Conservation (phyloP, 2,329 filamentous ascomycete species). For the Ploettnerulaceae sp. region DNA sequence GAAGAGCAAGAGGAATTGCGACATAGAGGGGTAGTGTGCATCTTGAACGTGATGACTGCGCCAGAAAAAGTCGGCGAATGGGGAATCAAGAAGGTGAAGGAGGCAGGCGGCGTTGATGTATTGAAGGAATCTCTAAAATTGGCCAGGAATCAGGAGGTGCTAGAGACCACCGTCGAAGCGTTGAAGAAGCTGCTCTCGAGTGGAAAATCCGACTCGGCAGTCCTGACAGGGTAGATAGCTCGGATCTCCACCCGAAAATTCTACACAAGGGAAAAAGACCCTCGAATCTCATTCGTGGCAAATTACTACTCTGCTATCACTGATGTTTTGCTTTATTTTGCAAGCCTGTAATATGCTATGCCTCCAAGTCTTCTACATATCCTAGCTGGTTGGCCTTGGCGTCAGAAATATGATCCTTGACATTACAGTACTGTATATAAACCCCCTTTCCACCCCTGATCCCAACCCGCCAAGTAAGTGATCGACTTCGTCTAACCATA, state of each 20-base stretch:
- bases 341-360: too few relatives aligned
- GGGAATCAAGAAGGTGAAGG: constrained; percentile 56
- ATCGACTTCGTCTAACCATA: not conserved
- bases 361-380: too few relatives aligned
- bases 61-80: constrained; percentile 60
- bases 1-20: constrained; percentile 67
- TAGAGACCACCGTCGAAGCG: constrained; percentile 67
- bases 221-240: constrained; percentile 11
- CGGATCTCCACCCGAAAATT: too few relatives aligned
- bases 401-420: too few relatives aligned
- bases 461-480: not conserved
- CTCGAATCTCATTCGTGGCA: too few relatives aligned
- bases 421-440: too few relatives aligned
- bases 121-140: constrained; percentile 67
- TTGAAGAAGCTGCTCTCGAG: constrained; percentile 49
- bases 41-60: constrained; percentile 66
- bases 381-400: too few relatives aligned
- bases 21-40: constrained; percentile 68
- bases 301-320: too few relatives aligned
- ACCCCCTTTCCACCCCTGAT: not conserved
- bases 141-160: constrained; percentile 62
- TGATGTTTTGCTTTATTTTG: too few relatives aligned
- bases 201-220: constrained; percentile 13
- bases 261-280: too few relatives aligned
- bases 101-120: constrained; percentile 59